Evolutionary conservation across 163 green algal genomes (phyloP).

Genomic region (Scenedesmus sp.): DNA sequence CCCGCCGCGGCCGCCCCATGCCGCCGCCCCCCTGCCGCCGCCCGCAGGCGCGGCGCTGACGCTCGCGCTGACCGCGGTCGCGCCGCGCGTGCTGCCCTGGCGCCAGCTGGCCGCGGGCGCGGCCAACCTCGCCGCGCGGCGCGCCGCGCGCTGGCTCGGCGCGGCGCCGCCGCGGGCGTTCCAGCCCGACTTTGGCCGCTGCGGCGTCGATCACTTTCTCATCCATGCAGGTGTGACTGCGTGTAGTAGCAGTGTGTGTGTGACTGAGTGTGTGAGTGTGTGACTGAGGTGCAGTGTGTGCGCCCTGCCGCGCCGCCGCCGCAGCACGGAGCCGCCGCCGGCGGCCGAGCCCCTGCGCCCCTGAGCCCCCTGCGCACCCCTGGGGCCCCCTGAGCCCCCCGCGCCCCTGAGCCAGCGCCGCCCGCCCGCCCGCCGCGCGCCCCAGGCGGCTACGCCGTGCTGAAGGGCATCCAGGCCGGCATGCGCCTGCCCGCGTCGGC

Average conservation of each 20-base stretch:
- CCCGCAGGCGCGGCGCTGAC: background rate
- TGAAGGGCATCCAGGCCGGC: constrained; percentile 59
- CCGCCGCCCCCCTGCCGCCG: background rate
- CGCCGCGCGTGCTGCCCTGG: constrained; percentile 3
- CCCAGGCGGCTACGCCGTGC: constrained; percentile 59
- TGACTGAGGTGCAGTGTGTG: too few relatives aligned
- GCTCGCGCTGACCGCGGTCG: background rate
- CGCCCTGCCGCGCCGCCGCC: background rate
- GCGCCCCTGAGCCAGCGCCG: background rate
- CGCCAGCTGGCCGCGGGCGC: constrained; percentile 14
- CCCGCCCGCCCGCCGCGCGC: background rate
- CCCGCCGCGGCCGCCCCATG: too few relatives aligned
- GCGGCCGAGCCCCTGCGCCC: too few relatives aligned
- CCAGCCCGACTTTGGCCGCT: constrained; percentile 23
- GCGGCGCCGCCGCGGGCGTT: too few relatives aligned
- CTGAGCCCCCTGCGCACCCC: background rate
- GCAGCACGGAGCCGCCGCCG: too few relatives aligned
- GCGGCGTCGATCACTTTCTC: constrained; percentile 57
- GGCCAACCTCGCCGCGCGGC: too few relatives aligned
- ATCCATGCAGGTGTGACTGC: constrained; percentile 50
- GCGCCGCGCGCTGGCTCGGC: too few relatives aligned
- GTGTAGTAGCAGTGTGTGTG: background rate
- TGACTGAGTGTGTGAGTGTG: too few relatives aligned
- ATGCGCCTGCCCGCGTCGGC: constrained; percentile 46
- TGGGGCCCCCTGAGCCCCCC: background rate